Evolutionary conservation across 2,329 filamentous ascomycete species (phyloP), one percentile per base, ranked within the genome.

Genomic region (Microdochium bolleyi): DNA sequence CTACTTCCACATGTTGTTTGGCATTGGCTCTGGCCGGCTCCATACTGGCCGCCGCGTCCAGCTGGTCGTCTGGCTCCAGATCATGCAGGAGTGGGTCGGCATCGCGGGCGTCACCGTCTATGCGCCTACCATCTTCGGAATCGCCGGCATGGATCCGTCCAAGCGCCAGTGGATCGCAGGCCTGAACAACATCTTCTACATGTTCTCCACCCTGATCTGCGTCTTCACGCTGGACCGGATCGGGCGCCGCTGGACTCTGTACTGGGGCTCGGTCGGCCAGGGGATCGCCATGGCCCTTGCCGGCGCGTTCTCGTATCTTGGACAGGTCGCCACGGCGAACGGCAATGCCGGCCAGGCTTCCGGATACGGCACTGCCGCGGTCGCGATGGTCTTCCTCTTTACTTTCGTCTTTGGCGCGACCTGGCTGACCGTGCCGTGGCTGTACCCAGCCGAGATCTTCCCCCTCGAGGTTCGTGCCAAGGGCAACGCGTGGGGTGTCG

Each of bases 401-500:
- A 87, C 82, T 0, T 76, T 75, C 2, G 71, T 83, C 0, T 87
- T 87, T 56, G 84, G 82, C 19, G 81, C 82, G 0, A 84, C 82
- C 0, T 85, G 81, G 81, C 61, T 83, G 2, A 80, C 76, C 0
- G 75, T 80, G 0, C 74, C 75, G 1, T 82, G 81, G 80, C 67
- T 87, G 0, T 87, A 87, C 52, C 84, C 83, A 0, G 84, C 86
- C 1, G 86, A 91, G 62, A 89, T 89, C 53, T 90, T 88, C 60
- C 85, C 87, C 0, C 68, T 89, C 0, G 78, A 85, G 55, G 78
- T 89, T 0, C 78, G 87, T 22, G 87, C 87, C 1, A 85, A 86
- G 59, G 87, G 87, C 5, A 90, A 89, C 55, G 85, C 87, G 0
- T 89, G 82, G 78, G 86, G 87, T 21, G 86, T 90, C 0, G 79